Evolutionary conservation across 2,329 filamentous ascomycete genomes (phyloP).

Genomic region (Pseudopithomyces maydicus): DNA sequence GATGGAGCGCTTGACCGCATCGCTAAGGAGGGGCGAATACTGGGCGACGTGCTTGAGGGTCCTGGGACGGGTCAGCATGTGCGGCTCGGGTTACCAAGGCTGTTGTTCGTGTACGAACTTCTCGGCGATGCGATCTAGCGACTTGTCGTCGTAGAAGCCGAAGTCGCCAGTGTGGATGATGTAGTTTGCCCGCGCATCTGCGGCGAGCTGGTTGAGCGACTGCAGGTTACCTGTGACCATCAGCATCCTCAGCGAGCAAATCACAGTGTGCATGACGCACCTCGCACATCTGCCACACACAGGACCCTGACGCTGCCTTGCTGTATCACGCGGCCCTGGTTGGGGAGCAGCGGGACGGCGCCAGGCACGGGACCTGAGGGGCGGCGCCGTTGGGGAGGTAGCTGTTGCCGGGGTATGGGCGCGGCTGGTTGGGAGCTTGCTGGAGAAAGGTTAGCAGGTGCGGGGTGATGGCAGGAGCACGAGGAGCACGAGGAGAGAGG

Average conservation of each 20-base stretch:
- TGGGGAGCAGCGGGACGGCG: constrained; percentile 55
- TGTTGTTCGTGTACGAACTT: constrained; percentile 67
- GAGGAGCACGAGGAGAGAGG: constrained; percentile 16
- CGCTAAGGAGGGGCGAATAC: constrained; percentile 91
- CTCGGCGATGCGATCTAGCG: constrained; percentile 94
- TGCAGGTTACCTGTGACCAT: constrained; percentile 79
- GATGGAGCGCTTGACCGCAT: constrained; percentile 70
- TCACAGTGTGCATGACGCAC: constrained; percentile 34
- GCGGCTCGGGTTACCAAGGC: neutral
- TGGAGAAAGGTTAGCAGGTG: constrained; percentile 35
- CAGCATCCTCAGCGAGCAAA: constrained; percentile 8
- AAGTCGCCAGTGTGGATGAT: constrained; percentile 99
- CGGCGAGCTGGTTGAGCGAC: constrained; percentile 95
- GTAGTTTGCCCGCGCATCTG: constrained; percentile 91
- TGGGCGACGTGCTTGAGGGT: constrained; percentile 98
- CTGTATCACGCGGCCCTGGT: constrained; percentile 59
- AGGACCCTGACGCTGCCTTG: constrained; percentile 55
- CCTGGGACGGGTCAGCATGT: constrained; percentile 54
- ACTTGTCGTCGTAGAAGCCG: constrained; percentile 97
- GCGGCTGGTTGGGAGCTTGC: constrained; percentile 58
- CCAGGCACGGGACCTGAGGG: constrained; percentile 50
- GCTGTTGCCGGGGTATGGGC: constrained; percentile 54
- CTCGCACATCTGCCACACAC: constrained; percentile 59
- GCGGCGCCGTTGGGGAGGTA: constrained; percentile 55
- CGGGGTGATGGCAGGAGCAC: constrained; percentile 9